Evolutionary conservation across 23 red algal genomes (phyloP), one percentile per base, ranked within the genome.

Genomic region (Pyropia yezoensis): DNA sequence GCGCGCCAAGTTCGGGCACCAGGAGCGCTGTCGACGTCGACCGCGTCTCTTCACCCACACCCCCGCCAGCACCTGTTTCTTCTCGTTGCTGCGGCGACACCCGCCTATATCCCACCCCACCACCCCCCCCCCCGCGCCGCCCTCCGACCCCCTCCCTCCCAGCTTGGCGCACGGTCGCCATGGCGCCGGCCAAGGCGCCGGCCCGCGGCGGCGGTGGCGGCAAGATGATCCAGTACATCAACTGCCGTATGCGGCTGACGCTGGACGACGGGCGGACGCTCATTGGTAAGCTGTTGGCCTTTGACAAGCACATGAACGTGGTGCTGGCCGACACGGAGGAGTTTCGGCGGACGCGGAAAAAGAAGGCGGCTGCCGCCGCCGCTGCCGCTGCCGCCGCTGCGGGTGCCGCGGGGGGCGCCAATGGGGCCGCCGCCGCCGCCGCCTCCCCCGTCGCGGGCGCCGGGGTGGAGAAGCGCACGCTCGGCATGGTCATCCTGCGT

Each of bases 281-380:
- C 2, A 73, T 87, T 28, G 90, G 90, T 2, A 66, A 77, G 25
- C 82, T 95, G 56, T 59, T 95, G 20, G 90, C 90, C 29, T 95
- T 95, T 50, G 90, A 95, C 78, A 87, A 87, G 45, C 90, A 95
- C 66, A 83, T 95, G 79, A 95, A 95, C 66, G 61, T 95, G 34
- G 90, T 95, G 14, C 71, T 95, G 2, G 49, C 71, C 30, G 83
- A 95, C 29, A 50, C 34, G 25, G 64, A 69, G 53, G 76, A 80
- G 61, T 49, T 82, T 64, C 77, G 83, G 71, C 52, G 84, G 73
- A 54, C 77, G 71, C 57, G 71, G 70, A 58, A 75, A 72, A 87
- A 87, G 57, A 51, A 50, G 58, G 79, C 75, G 61, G 17, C 69
- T 63, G 3, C 18, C 54, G 14, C 28, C 53, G 49, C 24, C 18